Evolutionary conservation across 495 filamentous ascomycete species (phyloP), one percentile per base, ranked within the genome.

Genomic region (Penicillium simplicissimum): DNA sequence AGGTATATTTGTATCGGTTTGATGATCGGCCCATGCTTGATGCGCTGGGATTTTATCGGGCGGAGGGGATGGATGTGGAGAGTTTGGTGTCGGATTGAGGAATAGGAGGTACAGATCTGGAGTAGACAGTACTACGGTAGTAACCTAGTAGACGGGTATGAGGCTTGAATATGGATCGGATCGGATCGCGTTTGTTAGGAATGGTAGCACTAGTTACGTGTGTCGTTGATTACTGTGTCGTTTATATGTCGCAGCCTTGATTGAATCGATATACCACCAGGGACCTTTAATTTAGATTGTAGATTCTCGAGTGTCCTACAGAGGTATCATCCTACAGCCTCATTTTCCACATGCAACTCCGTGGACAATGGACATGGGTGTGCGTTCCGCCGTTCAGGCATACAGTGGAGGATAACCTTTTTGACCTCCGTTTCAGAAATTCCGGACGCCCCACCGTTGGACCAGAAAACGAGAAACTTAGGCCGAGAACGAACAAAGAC

Each of bases 11-110:
- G 36, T 81, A 79, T 58, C 72, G 72, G 0, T 81, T 82, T 60
- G 76, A 82, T 62, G 77, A 81, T 59, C 73, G 70, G 59, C 76
- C 77, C 0, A 80, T 82, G 76, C 52, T 80, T 31, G 71, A 74
- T 38, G 70, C 75, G 10, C 56, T 80, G 55, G 79, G 79, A 1
- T 79, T 80, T 53, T 80, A 79, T 63, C 65, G 74, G 4, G 67
- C 67, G n/a, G 70, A 73, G 37, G 71, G 66, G 21, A 72, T 70
- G 57, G 74, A 79, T 64, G 59, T 69, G 9, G 75, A 76, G 56
- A 48, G 21, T 31, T 53, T 70, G 47, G 65, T 70, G 13, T 43
- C 53, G 8, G 59, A 63, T 19, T 66, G 54, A 31, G 28, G 28
- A 55, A 2, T 10, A 31, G 17, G 37, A 6, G 37, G 14, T 14